Evolutionary conservation across 805 yeast species (phyloP), one percentile per base, ranked within the genome.

Genomic region (Ogataea trehaloabstinens): DNA sequence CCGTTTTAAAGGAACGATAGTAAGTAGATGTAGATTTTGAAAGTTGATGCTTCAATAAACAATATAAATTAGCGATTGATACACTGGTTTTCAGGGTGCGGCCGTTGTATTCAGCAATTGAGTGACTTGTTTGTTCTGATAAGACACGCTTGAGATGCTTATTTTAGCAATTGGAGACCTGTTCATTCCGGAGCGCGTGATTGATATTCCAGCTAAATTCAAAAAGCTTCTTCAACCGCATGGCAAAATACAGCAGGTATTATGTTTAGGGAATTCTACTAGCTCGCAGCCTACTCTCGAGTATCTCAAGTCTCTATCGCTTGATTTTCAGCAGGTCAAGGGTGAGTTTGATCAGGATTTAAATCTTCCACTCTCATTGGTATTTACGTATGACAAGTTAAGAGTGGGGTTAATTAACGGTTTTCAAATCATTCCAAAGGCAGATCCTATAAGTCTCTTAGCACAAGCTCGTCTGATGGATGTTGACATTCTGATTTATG

Each of bases 401-500:
- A 77, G 80, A 38, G 79, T 91, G 34, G 98, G 98, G 3, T 74
- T 90, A 48, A 79, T 91, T 11, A 82, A 86, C 52, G 96, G 97
- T 5, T 82, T 80, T 59, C 82, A 83, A 19, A 69, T 89, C 2
- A 82, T 90, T 6, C 98, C 99, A 1, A 78, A 80, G 43, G 80
- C 79, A 32, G 98, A 93, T 55, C 95, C 96, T 3, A 76, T 90
- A 51, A 81, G 95, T 34, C 68, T 93, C 38, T 69, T 87, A 44
- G 76, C 85, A 0, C 73, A 85, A 43, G 96, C 98, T 1, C 73
- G 99, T 44, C 88, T 88, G 63, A 72, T 90, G 71, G 95, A 90
- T 58, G 97, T 86, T 28, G 98, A 93, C 61, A 76, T 93, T 4
- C 67, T 93, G 48, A 70, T 93, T 11, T 88, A 93, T 85, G 97